These are phyloP conservation scores for Lycium ferocissimum DNA, from an alignment of 257 asterid species.

Conservation along the genomic window DNA sequence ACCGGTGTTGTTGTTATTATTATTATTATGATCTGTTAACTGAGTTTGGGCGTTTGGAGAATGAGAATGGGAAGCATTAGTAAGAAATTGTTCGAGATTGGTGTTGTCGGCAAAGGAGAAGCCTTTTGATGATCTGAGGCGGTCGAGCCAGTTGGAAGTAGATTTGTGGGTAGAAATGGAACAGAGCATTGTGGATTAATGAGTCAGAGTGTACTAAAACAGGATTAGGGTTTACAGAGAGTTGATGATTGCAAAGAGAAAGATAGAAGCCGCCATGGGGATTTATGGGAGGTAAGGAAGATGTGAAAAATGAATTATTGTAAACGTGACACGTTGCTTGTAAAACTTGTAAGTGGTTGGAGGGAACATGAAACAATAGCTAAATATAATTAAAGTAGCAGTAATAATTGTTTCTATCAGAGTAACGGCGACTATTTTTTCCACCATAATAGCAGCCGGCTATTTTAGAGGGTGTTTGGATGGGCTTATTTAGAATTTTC, in stretches of 20 bases:
- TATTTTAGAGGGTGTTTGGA: too few relatives aligned
- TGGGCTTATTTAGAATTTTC: too few relatives aligned
- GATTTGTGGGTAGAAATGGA: conserved; percentile 60
- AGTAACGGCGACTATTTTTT: background rate
- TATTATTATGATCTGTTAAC: background rate
- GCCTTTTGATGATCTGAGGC: conserved; percentile 81
- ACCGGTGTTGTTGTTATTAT: background rate
- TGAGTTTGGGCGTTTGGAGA: background rate
- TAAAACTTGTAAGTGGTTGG: background rate
- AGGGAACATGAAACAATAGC: conserved; percentile 9
- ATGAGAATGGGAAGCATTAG: conserved; percentile 34
- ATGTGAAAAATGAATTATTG: background rate
- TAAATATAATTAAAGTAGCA: background rate
- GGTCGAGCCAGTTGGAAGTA: conserved; percentile 75
- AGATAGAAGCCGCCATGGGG: background rate
- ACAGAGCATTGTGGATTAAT: conserved; percentile 51
- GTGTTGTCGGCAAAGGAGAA: conserved; percentile 50
- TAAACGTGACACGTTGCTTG: background rate
- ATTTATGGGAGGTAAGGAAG: background rate
- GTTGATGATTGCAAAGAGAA: background rate
- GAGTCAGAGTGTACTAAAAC: background rate
- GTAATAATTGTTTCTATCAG: background rate
- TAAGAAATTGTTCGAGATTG: conserved; percentile 66
- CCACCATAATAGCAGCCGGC: background rate
- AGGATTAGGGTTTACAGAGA: background rate